Evolutionary conservation across 2,329 filamentous ascomycete species (phyloP), one percentile per base, ranked within the genome.

Genomic region (Colletotrichum sp.): DNA sequence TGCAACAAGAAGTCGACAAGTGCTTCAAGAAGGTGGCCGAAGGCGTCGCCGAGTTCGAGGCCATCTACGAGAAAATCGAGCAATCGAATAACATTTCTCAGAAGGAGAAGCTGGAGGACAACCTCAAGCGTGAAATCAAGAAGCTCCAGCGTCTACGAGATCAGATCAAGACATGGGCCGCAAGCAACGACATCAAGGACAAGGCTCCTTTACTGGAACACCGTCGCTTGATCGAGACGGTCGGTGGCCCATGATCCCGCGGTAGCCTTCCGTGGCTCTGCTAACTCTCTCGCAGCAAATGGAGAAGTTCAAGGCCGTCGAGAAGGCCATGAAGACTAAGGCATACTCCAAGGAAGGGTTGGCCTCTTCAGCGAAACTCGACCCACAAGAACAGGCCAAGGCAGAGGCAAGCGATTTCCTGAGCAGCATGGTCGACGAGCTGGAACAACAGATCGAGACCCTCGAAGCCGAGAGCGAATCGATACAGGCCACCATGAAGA

Each of bases 281-380:
- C 75, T 77, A 71, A 77, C 69, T 12, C 34, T 18, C 26, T 57
- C 81, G 85, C 87, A 97, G 95, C 94, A 96, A 95, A 99, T 99
- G 97, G 97, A 99, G 88, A 96, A 95, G 82, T 99, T 99, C 92
- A 99, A 99, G 89, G 96, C 96, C n/a, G 97, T 99, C 69, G 97
- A 99, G 87, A 99, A 99, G 89, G 97, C 98, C 82, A 99, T 99
- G 97, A 99, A 99, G 90, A 99, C 97, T 73, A 99, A 99, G 86
- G 97, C 97, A 77, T 99, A 98, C 87, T 99, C 97, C 78, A 99
- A 99, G 89, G 97, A 99, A 87, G 97, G 97, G 60, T 88, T 99
- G 79, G 97, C 95, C 78, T 95, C 96, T 69, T 95, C 96, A 30
- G 93, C 95, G 67, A 98, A 98, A 86, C 91, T 99, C 78, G 97